phyloP scores from a whole-genome alignment of 345 rosid genomes.

The Turnera subulata region DNA sequence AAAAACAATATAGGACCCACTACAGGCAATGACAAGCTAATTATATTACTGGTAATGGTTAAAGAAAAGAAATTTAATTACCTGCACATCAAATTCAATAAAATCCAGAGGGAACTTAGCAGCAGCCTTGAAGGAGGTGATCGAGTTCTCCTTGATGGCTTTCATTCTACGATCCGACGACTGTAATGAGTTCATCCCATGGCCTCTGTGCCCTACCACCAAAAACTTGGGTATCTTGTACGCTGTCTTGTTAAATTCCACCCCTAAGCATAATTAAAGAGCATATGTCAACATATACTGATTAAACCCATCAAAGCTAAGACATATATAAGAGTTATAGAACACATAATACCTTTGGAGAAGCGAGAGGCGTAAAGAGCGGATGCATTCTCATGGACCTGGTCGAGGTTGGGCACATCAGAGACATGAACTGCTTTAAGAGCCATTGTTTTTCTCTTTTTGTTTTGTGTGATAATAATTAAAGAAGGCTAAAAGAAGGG shows the following conservation, averaged over 20 bases:
- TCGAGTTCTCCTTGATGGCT: constrained; percentile 73
- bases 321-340: too few species aligned
- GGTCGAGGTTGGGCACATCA: constrained; percentile 73
- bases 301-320: not conserved
- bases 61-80: constrained; percentile 3
- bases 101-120: constrained; percentile 69
- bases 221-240: constrained; percentile 53
- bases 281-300: too few species aligned
- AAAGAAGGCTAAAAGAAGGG: not conserved
- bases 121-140: constrained; percentile 70
- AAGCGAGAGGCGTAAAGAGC: constrained; percentile 34
- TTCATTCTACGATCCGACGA: constrained; percentile 58
- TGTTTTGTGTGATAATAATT: too few species aligned
- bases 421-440: constrained; percentile 81
- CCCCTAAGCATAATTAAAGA: constrained; percentile 27
- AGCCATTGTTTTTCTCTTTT: constrained; percentile 37
- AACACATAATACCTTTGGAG: constrained; percentile 23
- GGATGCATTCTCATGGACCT: constrained; percentile 52
- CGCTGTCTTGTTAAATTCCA: constrained; percentile 30
- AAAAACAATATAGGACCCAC: not conserved
- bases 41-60: too few species aligned
- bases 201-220: constrained; percentile 89
- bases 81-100: constrained; percentile 99
- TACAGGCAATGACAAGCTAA: not conserved
- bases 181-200: constrained; percentile 73